Evolutionary conservation across 73 alveolate species (phyloP), one percentile per base, ranked within the genome.

Genomic region (Durusdinium trenchii): DNA sequence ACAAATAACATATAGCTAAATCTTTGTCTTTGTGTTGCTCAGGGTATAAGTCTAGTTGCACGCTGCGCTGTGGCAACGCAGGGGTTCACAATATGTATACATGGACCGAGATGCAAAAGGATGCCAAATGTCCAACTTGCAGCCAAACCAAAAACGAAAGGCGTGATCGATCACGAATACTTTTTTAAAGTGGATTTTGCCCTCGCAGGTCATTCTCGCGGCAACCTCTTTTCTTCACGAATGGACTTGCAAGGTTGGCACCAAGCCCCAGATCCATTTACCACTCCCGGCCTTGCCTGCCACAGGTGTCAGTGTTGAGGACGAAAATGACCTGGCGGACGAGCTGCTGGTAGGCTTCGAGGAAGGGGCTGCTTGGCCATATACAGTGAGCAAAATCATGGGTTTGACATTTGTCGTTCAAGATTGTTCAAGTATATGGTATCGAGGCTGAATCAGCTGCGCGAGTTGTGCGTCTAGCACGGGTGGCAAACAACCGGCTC

Each of bases 321-420:
- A 47, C 32, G 90, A 79, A 20, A 67, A 79, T 47, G 90, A 79
- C 90, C 67, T 79, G 18, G 90, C 90, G 30, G 67, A 79, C 46
- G 90, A 79, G 90, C 90, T 79, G 43, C 90, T 79, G 12, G 90
- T 47, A 6, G 90, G 90, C 6, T 79, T 79, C 67, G 90, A 79
- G 46, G 90, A 43, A 3, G 90, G 90, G 3, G 90, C 46, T 47
- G 3, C 90, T 79, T 1, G 90, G 67, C 6, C 2, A 3, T 1
- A 47, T 26, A 47, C 20, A 43, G n/a, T n/a, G n/a, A n/a, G n/a
- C n/a, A n/a, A n/a, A n/a, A n/a, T n/a, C n/a, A n/a, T n/a, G n/a
- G n/a, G n/a, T n/a, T n/a, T n/a, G n/a, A n/a, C n/a, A n/a, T n/a
- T n/a, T n/a, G n/a, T n/a, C n/a, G n/a, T n/a, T n/a, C n/a, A n/a